A percentile compares a stretch with the other conserved stretches of the same genome.
These are phyloP conservation scores for Dioscorea cayenensis DNA, from an alignment of 116 monocot genomes.

Conservation along the genomic window DNA sequence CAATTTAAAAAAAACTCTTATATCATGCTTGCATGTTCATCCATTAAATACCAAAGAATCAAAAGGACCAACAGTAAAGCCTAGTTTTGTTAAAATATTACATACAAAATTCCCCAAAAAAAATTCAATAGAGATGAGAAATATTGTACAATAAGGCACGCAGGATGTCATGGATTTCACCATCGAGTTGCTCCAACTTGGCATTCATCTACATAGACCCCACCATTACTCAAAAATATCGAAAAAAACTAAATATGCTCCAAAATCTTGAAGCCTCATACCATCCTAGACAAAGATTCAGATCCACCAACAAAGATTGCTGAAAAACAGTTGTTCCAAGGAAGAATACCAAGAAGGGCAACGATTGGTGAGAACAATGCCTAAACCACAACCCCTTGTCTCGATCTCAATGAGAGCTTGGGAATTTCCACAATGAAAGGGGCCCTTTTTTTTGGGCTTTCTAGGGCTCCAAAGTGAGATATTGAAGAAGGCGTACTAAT, in stretches of 20 bases:
- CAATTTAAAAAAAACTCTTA: too few relatives aligned
- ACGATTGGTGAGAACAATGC: not conserved
- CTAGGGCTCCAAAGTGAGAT: not conserved
- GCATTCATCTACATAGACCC: conserved; percentile 44
- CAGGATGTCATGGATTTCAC: conserved; percentile 68
- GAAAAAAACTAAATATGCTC: not conserved
- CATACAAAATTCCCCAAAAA: not conserved
- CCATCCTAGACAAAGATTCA: not conserved
- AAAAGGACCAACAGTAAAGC: too few relatives aligned
- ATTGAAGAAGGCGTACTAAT: not conserved
- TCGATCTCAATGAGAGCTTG: not conserved
- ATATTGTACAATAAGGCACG: conserved; percentile 53
- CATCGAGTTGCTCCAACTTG: conserved; percentile 61
- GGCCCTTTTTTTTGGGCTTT: not conserved
- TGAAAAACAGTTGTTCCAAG: not conserved
- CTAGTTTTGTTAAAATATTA: not conserved
- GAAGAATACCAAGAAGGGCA: not conserved
- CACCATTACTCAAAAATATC: conserved; percentile 24
- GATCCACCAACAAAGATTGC: not conserved
- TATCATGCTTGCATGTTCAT: too few relatives aligned
- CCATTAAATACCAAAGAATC: too few relatives aligned
- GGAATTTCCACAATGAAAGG: not conserved
- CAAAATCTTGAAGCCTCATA: not conserved
- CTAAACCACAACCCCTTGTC: not conserved
- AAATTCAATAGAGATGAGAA: not conserved